Evolutionary conservation across 169 alveolate genomes (phyloP).

Genomic region (Plasmodium coatneyi): DNA sequence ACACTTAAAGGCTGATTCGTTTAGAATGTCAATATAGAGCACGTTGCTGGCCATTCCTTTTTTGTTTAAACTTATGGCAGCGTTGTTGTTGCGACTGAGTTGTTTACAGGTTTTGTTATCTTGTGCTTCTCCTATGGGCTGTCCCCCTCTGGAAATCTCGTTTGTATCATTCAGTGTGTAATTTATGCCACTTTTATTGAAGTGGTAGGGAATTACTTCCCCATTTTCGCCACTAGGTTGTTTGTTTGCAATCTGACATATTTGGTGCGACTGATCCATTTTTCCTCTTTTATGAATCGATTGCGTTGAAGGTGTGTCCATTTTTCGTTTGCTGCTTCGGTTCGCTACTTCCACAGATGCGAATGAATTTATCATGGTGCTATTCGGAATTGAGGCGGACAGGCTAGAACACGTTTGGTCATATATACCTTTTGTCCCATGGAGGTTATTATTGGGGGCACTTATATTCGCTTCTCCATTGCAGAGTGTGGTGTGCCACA

Average conservation of each 20-base stretch:
- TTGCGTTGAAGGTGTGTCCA: background rate
- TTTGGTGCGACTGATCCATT: background rate
- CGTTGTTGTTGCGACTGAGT: background rate
- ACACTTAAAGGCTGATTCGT: slow-evolving; percentile 59
- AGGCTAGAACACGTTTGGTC: background rate
- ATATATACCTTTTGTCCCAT: background rate
- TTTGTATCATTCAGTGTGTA: background rate
- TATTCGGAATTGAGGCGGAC: background rate
- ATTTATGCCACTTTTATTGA: background rate
- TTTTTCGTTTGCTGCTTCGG: slow-evolving; percentile 16
- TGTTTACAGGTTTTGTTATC: background rate
- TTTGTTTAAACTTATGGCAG: background rate
- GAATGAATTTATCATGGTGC: background rate
- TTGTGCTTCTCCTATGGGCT: background rate
- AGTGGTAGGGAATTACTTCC: background rate
- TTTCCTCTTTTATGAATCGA: background rate
- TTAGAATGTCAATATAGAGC: slow-evolving; percentile 54
- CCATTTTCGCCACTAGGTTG: background rate
- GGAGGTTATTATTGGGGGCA: background rate
- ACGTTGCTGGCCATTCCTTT: slow-evolving; percentile 2
- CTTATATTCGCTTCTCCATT: background rate
- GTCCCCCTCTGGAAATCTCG: background rate
- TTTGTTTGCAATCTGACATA: background rate
- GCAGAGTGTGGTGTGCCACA: background rate
- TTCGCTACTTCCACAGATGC: background rate